These are phyloP conservation scores for Blastobotrys mokoenaii DNA, from an alignment of 805 yeast species.

Conservation along the genomic window DNA sequence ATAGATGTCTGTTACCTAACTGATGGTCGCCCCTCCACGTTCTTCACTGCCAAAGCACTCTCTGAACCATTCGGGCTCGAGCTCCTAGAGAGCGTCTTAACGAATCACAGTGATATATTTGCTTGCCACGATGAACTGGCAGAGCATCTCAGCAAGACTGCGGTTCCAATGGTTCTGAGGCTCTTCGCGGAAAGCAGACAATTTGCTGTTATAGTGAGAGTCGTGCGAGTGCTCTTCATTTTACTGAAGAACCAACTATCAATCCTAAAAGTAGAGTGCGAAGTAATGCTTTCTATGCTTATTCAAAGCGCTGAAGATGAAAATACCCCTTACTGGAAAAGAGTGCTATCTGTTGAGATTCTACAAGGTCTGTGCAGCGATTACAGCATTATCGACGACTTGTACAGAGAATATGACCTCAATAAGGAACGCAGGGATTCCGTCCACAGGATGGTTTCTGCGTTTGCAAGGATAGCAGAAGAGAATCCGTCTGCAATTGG, in stretches of 20 bases:
- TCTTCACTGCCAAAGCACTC: slow-evolving; percentile 41
- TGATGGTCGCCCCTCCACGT: slow-evolving; percentile 47
- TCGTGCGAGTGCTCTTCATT: slow-evolving; percentile 60
- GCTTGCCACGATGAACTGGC: slow-evolving; percentile 54
- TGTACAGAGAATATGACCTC: slow-evolving; percentile 58
- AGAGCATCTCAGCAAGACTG: slow-evolving; percentile 52
- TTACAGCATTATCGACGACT: slow-evolving; percentile 38
- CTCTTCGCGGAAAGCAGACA: slow-evolving; percentile 49
- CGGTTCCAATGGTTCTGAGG: slow-evolving; percentile 69
- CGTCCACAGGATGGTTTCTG: slow-evolving; percentile 44
- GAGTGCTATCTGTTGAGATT: slow-evolving; percentile 63
- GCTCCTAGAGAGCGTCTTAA: slow-evolving; percentile 67
- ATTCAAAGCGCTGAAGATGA: slow-evolving; percentile 62
- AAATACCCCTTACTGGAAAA: slow-evolving; percentile 63
- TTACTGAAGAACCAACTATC: slow-evolving; percentile 54
- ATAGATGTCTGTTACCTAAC: slow-evolving; percentile 63
- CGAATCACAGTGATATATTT: slow-evolving; percentile 53
- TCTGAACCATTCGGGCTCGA: slow-evolving; percentile 71
- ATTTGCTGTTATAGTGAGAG: slow-evolving; percentile 67
- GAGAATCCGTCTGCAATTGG: slow-evolving; percentile 31
- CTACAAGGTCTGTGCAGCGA: slow-evolving; percentile 54
- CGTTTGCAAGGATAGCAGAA: slow-evolving; percentile 32
- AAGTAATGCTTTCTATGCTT: slow-evolving; percentile 66
- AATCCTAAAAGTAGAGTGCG: slow-evolving; percentile 65
- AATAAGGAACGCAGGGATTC: slow-evolving; percentile 51